Conservation (phyloP, 1,139 yeast species). For the Nakaseomyces kungkrabaensis region DNA sequence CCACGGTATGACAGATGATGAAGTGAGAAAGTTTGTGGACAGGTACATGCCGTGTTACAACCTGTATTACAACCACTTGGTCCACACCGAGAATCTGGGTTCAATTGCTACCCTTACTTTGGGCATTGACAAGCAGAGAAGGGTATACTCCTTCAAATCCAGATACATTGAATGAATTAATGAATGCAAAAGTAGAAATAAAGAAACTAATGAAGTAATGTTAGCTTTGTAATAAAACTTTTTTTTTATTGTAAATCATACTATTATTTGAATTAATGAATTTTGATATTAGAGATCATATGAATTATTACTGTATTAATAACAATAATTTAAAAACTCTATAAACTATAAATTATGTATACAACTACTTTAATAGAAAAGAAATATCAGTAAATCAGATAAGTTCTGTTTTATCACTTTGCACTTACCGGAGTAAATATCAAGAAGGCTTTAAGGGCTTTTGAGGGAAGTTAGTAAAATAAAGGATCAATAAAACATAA, state of each 20-base stretch:
- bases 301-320: too few species aligned
- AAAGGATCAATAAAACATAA: too few species aligned
- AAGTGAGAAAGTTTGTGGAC: slow-evolving; percentile 59
- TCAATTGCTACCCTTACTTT: slow-evolving; percentile 23
- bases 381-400: too few species aligned
- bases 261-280: not conserved
- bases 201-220: not conserved
- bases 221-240: not conserved
- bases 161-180: slow-evolving; percentile 11
- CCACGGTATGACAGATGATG: slow-evolving; percentile 66
- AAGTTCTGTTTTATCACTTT: too few species aligned
- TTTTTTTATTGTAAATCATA: not conserved
- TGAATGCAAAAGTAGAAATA: not conserved
- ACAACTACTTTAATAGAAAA: too few species aligned
- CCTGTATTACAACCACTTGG: slow-evolving; percentile 47
- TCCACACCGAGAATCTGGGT: slow-evolving; percentile 20
- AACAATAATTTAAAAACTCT: too few species aligned
- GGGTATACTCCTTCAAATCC: slow-evolving; percentile 11
- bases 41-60: slow-evolving; percentile 83
- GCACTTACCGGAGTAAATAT: too few species aligned
- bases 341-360: too few species aligned
- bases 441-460: too few species aligned
- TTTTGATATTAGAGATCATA: too few species aligned
- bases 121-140: slow-evolving; percentile 18
- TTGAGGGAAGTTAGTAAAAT: too few species aligned